Evolutionary conservation across 306 rosid species (phyloP).

Genomic region (Coriaria nepalensis): DNA sequence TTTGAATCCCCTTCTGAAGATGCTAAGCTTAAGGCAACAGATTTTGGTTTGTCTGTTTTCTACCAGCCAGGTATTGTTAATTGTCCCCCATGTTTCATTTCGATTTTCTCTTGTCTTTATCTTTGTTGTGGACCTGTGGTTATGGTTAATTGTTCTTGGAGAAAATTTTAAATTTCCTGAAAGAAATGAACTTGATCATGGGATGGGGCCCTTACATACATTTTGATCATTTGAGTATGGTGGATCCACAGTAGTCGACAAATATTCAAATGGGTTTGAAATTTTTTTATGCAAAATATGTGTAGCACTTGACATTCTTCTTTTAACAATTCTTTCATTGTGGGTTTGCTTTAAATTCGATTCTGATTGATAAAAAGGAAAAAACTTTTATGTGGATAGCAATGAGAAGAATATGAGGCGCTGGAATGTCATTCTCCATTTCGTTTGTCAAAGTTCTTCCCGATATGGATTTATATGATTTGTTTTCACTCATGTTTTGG

Average conservation of each 20-base stretch:
- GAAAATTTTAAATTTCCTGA: too few species aligned
- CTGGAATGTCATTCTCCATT: constrained; percentile 1
- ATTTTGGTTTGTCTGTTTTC: constrained; percentile 76
- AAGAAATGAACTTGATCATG: too few species aligned
- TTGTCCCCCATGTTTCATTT: background rate
- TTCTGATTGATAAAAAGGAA: too few species aligned
- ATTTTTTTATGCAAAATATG: too few species aligned
- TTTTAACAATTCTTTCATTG: too few species aligned
- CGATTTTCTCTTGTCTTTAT: constrained; percentile 1
- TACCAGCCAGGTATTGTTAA: constrained; percentile 57
- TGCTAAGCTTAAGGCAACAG: constrained; percentile 70
- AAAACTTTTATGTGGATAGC: too few species aligned
- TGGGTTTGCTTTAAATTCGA: too few species aligned
- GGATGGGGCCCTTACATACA: too few species aligned
- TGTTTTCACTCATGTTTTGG: constrained; percentile 9
- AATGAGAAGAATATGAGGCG: too few species aligned
- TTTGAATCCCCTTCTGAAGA: constrained; percentile 59
- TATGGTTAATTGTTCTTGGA: background rate
- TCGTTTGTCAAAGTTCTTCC: background rate
- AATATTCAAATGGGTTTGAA: too few species aligned
- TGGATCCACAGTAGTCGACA: background rate
- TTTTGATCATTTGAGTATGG: background rate
- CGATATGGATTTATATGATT: constrained; percentile 2
- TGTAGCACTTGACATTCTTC: too few species aligned
- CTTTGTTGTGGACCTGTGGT: background rate